Conservation (phyloP, 78 protist species). For the Guillardia theta region DNA sequence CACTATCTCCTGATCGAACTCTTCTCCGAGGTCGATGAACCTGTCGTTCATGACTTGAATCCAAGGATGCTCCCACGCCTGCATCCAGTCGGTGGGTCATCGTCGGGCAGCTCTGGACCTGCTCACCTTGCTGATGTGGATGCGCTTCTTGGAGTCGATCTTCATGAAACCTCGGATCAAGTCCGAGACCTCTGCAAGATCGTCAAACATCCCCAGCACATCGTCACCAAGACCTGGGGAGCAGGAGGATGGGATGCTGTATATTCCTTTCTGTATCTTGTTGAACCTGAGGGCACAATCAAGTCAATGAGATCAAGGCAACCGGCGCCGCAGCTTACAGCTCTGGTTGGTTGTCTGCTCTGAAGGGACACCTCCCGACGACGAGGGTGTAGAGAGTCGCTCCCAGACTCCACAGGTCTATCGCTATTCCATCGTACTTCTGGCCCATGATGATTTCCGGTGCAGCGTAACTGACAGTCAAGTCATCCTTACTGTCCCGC, state of each 20-base stretch:
- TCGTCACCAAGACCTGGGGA: background rate
- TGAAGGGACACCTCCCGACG: background rate
- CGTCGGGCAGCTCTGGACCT: background rate
- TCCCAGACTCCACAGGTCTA: slow-evolving; percentile 68
- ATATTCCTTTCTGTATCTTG: background rate
- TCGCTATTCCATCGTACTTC: slow-evolving; percentile 42
- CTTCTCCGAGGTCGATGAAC: background rate
- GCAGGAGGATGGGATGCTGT: background rate
- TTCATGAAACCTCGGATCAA: background rate
- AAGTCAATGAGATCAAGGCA: too few species aligned
- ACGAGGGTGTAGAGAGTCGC: slow-evolving; percentile 58
- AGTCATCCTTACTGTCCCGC: too few species aligned
- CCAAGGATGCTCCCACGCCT: background rate
- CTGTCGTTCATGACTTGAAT: background rate
- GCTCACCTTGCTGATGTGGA: too few species aligned
- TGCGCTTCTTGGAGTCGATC: background rate
- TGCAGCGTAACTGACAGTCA: slow-evolving; percentile 64
- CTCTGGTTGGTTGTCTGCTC: background rate
- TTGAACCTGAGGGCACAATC: too few species aligned
- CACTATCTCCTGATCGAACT: too few species aligned
- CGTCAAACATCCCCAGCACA: background rate
- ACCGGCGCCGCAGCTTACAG: too few species aligned
- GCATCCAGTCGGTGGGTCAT: background rate
- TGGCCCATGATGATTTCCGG: slow-evolving; percentile 68
- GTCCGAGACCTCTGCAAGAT: background rate